Evolutionary conservation across 192 early-diverging fungal genomes (phyloP).

Genomic region (Jimgerdemannia flammicorona): DNA sequence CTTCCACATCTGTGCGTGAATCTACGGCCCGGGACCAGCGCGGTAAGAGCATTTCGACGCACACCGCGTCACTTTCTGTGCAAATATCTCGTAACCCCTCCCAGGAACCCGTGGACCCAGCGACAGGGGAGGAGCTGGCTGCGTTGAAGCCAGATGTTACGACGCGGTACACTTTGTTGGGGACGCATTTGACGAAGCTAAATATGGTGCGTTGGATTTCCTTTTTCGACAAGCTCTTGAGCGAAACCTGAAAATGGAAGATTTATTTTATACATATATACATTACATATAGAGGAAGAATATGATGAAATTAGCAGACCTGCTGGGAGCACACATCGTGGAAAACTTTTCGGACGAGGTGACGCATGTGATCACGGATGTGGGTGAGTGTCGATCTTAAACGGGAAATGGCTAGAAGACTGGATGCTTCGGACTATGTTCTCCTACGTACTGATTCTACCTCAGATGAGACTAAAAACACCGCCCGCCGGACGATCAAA

Average conservation of each 20-base stretch:
- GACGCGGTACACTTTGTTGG: not conserved
- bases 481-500: conserved; percentile 1
- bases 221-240: too few relatives aligned
- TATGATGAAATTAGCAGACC: not conserved
- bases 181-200: not conserved
- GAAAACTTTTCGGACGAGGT: not conserved
- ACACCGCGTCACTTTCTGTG: not conserved
- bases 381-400: not conserved
- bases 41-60: too few relatives aligned
- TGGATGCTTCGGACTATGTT: not conserved
- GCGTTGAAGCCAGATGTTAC: not conserved
- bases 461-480: not conserved
- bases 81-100: not conserved
- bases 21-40: too few relatives aligned
- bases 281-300: not conserved
- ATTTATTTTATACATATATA: too few relatives aligned
- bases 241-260: not conserved
- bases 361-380: not conserved
- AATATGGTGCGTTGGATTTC: not conserved
- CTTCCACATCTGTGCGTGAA: not conserved
- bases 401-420: too few relatives aligned
- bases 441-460: not conserved
- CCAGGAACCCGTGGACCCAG: not conserved
- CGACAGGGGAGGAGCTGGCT: not conserved
- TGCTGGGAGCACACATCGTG: not conserved